Percentiles rank a stretch among this genome's conserved stretches.
These are phyloP conservation scores for Posidonia oceanica DNA, from an alignment of 116 monocot genomes.

Conservation along the genomic window DNA sequence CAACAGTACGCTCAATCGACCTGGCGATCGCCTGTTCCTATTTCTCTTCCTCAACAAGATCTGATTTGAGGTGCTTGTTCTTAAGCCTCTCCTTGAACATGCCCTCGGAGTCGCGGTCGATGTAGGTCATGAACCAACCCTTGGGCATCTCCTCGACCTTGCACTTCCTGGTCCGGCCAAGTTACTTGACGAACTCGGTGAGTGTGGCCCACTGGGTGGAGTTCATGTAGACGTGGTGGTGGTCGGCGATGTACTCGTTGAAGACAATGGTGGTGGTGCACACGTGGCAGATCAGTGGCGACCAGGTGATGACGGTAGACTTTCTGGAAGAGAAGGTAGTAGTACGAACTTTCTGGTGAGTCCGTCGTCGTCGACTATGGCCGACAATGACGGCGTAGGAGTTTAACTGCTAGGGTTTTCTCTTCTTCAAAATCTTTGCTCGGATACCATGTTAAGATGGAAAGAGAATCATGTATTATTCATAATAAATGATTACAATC, in stretches of 20 bases:
- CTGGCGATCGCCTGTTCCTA: slow-evolving; percentile 55
- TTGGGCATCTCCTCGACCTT: slow-evolving; percentile 99
- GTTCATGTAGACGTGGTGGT: slow-evolving; percentile 96
- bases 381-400: too few species aligned
- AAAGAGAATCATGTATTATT: too few species aligned
- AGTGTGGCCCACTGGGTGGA: slow-evolving; percentile 90
- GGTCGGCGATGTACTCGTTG: slow-evolving; percentile 90
- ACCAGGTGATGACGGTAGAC: too few species aligned
- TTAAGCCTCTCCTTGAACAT: slow-evolving; percentile 69
- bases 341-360: too few species aligned
- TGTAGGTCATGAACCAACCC: slow-evolving; percentile 97
- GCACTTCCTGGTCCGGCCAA: slow-evolving; percentile 73
- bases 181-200: slow-evolving; percentile 88
- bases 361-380: too few species aligned
- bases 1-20: slow-evolving; percentile 56
- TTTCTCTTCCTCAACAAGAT: slow-evolving; percentile 79
- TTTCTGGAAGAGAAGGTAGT: too few species aligned
- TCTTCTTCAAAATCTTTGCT: too few species aligned
- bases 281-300: too few species aligned
- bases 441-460: too few species aligned
- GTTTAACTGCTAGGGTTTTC: too few species aligned
- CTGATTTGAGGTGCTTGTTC: slow-evolving; percentile 57
- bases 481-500: too few species aligned
- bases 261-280: slow-evolving; percentile 34
- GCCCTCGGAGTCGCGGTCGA: slow-evolving; percentile 82